Conservation (phyloP, 2,329 filamentous ascomycete genomes). For the Verticillium dahliae region DNA sequence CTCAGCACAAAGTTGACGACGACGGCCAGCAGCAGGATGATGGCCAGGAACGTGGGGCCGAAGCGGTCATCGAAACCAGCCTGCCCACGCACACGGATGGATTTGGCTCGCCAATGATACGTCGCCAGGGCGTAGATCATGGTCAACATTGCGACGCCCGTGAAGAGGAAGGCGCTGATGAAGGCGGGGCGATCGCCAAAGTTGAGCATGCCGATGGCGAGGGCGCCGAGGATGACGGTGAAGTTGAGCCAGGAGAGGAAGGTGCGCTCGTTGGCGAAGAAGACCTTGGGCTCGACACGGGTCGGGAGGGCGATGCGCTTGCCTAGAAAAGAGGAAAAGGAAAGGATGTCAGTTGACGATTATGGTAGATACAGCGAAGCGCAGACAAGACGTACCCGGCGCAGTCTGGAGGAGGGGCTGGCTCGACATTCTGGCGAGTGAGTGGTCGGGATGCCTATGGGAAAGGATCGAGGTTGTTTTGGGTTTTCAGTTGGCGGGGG, state of each 20-base stretch:
- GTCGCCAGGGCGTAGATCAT: slow-evolving; percentile 94
- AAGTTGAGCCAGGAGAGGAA: slow-evolving; percentile 99
- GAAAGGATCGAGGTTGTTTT: background rate
- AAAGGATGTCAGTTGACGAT: slow-evolving; percentile 2
- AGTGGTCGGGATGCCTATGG: background rate
- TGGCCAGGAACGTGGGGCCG: slow-evolving; percentile 82
- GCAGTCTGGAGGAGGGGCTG: slow-evolving; percentile 94
- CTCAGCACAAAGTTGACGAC: slow-evolving; percentile 91
- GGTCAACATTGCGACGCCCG: slow-evolving; percentile 84
- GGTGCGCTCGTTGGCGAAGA: slow-evolving; percentile 99
- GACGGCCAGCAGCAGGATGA: slow-evolving; percentile 82
- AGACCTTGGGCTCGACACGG: slow-evolving; percentile 98
- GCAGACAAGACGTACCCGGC: slow-evolving; percentile 56
- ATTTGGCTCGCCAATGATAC: slow-evolving; percentile 95
- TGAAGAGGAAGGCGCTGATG: slow-evolving; percentile 91
- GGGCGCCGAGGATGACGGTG: slow-evolving; percentile 93
- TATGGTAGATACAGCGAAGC: slow-evolving; percentile 1
- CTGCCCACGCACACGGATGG: slow-evolving; percentile 84
- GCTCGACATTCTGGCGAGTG: slow-evolving; percentile 66
- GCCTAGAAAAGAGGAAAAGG: slow-evolving; percentile 46
- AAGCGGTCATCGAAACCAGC: slow-evolving; percentile 95
- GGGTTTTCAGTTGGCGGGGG: background rate
- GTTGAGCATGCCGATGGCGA: slow-evolving; percentile 95
- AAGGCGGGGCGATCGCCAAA: slow-evolving; percentile 93
- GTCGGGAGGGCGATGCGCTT: slow-evolving; percentile 98